A percentile compares a stretch with the other conserved stretches of the same genome.
phyloP scores from a whole-genome alignment of 768 basidiomycete species.

The Amanita exitialis region DNA sequence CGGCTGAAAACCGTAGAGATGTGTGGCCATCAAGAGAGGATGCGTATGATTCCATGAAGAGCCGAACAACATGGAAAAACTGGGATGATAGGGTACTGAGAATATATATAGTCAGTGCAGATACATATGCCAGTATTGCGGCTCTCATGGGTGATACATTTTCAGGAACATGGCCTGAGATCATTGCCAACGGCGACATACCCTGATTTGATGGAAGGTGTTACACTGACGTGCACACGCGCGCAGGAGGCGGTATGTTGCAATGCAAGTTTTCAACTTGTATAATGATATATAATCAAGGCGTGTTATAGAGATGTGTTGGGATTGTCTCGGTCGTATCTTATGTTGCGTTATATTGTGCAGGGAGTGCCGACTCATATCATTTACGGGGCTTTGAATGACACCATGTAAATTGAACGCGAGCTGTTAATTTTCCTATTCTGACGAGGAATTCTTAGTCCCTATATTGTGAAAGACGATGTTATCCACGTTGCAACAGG shows the following conservation, averaged over 20 bases:
- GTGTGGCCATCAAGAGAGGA: conserved; percentile 42
- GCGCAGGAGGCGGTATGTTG: conserved; percentile 32
- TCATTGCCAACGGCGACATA: conserved; percentile 30
- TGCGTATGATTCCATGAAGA: conserved; percentile 28
- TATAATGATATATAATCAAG: conserved; percentile 13
- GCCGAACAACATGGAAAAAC: conserved; percentile 27
- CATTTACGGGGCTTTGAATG: conserved; percentile 35
- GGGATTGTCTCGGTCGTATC: conserved; percentile 22
- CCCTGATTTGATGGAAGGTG: conserved; percentile 32
- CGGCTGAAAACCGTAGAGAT: conserved; percentile 32
- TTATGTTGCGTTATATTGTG: conserved; percentile 20
- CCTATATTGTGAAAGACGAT: conserved; percentile 21
- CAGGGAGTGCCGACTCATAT: conserved; percentile 30
- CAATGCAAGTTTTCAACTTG: background rate
- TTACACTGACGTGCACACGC: conserved; percentile 39
- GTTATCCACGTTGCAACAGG: conserved; percentile 24
- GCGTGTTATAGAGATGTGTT: conserved; percentile 32
- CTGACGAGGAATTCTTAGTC: background rate
- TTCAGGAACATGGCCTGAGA: conserved; percentile 33
- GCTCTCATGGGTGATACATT: background rate
- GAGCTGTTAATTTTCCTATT: background rate
- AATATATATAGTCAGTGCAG: conserved; percentile 22
- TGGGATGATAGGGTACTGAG: conserved; percentile 43
- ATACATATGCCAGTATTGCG: conserved; percentile 8
- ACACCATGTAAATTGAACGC: conserved; percentile 25